These are phyloP conservation scores for Metschnikowia lachancei DNA, from an alignment of 805 yeast species.

Conservation along the genomic window DNA sequence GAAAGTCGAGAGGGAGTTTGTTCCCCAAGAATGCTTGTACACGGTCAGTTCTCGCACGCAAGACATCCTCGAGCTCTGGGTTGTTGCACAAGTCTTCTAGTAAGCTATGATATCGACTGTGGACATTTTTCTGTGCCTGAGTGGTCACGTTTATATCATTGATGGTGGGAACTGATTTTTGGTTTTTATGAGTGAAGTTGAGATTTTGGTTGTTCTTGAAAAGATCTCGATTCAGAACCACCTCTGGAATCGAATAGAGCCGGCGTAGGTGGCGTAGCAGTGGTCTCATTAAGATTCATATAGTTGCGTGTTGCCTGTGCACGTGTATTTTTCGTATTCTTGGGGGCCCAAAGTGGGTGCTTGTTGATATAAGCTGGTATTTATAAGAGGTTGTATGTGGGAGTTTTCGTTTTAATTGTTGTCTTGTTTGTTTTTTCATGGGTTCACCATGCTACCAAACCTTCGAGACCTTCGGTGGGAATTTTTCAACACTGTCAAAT, in stretches of 20 bases:
- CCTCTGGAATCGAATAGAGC: slow-evolving; percentile 13
- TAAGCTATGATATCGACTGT: slow-evolving; percentile 8
- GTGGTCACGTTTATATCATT: not conserved
- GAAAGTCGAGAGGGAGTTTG: slow-evolving; percentile 23
- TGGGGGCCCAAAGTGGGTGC: too few species aligned
- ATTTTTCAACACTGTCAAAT: slow-evolving; percentile 1
- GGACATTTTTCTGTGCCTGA: slow-evolving; percentile 1
- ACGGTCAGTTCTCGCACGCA: slow-evolving; percentile 18
- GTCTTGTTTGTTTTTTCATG: not conserved
- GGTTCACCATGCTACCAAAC: not conserved
- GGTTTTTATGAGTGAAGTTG: slow-evolving; percentile 14
- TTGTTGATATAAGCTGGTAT: not conserved
- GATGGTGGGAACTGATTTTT: not conserved
- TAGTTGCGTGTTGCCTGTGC: not conserved
- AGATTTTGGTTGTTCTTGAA: slow-evolving; percentile 15
- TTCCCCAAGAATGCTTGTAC: slow-evolving; percentile 28
- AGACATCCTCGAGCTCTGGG: slow-evolving; percentile 10
- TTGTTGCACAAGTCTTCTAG: slow-evolving; percentile 10
- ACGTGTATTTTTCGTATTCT: not conserved
- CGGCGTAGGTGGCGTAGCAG: slow-evolving; percentile 12
- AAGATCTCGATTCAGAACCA: slow-evolving; percentile 27
- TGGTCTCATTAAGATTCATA: slow-evolving; percentile 9
- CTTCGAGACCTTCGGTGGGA: not conserved
- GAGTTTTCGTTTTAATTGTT: not conserved
- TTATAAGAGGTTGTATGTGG: not conserved